These are phyloP conservation scores for Backusella morwellensis DNA, from an alignment of 192 early-diverging fungal species.

Conservation along the genomic window DNA sequence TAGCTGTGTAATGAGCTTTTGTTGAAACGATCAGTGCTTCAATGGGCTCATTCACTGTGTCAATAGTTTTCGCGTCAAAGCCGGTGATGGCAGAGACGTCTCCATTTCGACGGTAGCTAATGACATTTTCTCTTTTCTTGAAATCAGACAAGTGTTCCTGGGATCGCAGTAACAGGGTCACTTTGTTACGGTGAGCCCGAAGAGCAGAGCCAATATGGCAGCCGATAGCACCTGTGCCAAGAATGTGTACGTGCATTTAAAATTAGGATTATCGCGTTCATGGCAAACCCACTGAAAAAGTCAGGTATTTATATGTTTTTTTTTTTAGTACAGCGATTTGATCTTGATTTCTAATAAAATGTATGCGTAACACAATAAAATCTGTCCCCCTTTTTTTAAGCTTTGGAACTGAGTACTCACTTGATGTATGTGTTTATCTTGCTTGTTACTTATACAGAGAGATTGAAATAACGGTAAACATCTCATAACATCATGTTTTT, in stretches of 20 bases:
- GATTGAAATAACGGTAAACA: not conserved
- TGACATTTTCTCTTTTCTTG: constrained; percentile 1
- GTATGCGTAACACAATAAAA: not conserved
- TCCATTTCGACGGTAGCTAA: not conserved
- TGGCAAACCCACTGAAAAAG: not conserved
- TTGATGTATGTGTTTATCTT: not conserved
- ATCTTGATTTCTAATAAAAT: not conserved
- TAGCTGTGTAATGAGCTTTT: constrained; percentile 57
- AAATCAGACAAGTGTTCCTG: constrained; percentile 17
- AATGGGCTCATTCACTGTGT: constrained; percentile 33
- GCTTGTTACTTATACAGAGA: not conserved
- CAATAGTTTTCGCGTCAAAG: not conserved
- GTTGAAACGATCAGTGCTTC: constrained; percentile 53
- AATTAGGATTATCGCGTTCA: not conserved
- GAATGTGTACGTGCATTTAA: constrained; percentile 49
- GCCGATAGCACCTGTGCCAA: constrained; percentile 73
- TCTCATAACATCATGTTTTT: no score
- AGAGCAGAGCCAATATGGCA: constrained; percentile 60
- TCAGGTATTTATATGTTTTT: not conserved
- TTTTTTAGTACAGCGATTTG: not conserved
- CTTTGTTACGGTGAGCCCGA: constrained; percentile 37
- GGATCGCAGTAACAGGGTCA: constrained; percentile 56
- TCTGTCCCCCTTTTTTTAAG: not conserved
- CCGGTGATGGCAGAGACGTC: not conserved
- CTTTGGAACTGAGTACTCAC: not conserved